Evolutionary conservation across 129 eudicot species (phyloP).

Genomic region (Artemisia argyi): DNA sequence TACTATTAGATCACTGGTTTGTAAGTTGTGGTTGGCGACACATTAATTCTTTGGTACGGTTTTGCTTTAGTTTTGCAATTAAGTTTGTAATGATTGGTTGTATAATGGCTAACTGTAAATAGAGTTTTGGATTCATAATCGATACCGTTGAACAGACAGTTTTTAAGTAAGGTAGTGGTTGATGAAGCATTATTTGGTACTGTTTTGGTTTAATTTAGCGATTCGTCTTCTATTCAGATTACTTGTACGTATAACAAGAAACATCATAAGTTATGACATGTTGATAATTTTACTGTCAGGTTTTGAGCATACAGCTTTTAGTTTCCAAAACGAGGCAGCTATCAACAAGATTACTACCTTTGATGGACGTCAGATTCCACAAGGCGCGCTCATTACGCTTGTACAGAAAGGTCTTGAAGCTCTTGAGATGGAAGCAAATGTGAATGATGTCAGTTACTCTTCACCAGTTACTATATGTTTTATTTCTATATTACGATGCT

Average conservation of each 20-base stretch:
- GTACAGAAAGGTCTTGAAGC: conserved; percentile 59
- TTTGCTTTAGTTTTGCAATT: too few species aligned
- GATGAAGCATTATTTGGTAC: background rate
- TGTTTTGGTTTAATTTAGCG: background rate
- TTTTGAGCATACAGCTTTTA: conserved; percentile 60
- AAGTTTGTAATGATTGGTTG: too few species aligned
- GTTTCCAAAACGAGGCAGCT: conserved; percentile 52
- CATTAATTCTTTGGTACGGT: too few species aligned
- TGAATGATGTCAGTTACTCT: conserved; percentile 48
- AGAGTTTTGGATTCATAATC: too few species aligned
- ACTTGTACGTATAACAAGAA: background rate
- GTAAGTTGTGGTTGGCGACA: too few species aligned
- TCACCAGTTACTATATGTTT: background rate
- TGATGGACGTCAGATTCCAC: conserved; percentile 55
- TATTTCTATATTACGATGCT: background rate
- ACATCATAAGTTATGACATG: background rate
- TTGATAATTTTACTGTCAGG: conserved; percentile 42
- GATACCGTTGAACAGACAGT: background rate
- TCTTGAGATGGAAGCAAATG: conserved; percentile 63
- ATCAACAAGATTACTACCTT: conserved; percentile 31
- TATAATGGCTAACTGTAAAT: too few species aligned
- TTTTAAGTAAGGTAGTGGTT: conserved; percentile 8
- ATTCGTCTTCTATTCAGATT: background rate
- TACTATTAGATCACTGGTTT: too few species aligned
- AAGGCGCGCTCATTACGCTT: conserved; percentile 52